Base-by-base conservation (phyloP, 352 stramenopile genomes). In the Aphanomyces cochlioides region DNA sequence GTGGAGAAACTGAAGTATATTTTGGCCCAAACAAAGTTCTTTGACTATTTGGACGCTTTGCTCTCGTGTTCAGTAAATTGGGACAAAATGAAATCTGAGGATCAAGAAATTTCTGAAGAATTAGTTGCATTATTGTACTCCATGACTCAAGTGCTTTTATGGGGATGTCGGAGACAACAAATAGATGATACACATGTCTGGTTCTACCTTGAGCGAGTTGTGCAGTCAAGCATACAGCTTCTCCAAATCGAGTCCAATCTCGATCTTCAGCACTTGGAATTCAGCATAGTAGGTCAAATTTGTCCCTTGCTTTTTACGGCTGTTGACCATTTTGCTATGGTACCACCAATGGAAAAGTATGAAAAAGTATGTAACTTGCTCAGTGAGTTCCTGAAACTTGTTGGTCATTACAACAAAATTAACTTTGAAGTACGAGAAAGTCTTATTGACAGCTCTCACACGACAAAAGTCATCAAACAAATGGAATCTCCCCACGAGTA, bases 401-500 rank as follows among this genome's bases (percentile, higher is more conserved):
- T 67, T 7, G 59, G 59, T 8, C n/a, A 5, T 7, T 19, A 57
- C 28, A 61, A 61, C 54, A 37, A 61, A 28, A 7, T 10, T 28
- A 56, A 19, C 39, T 17, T 8, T 15, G 41, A 41, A 8, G 43
- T 7, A 8, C 40, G 38, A 13, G 59, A 67, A 56, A 43, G 7
- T 13, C 17, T 54, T 15, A 17, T 28, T 13, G 59, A 56, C 4
- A 41, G 36, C 4, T 7, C n/a, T 47, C n/a, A 8, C 19, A 56
- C 59, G 43, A 8, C 59, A 1, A 67, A 39, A n/a, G 41, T 67
- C 17, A 37, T 19, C 59, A 54, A 67, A 45, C 5, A 13, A 19
- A 39, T 93, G 75, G 88, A 96, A 67, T 95, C 88, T 10, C 72
- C 77, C 10, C 88, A 96, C 47, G 82, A 91, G 39, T 96, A 96